phyloP scores from a whole-genome alignment of 2,329 filamentous ascomycete species.

The Incumbomyces delicatus region DNA sequence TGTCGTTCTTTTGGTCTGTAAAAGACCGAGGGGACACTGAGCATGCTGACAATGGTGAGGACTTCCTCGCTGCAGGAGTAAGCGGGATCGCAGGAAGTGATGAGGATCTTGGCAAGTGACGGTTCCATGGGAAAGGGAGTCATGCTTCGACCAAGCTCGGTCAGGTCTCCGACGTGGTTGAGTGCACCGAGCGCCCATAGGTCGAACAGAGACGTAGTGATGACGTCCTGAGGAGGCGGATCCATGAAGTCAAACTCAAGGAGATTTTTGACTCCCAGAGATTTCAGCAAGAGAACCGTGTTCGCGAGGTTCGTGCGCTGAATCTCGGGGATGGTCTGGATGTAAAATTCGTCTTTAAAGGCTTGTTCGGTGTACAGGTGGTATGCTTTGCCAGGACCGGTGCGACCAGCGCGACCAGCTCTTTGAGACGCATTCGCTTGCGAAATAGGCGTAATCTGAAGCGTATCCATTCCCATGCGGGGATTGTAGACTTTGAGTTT shows the following conservation, averaged over 20 bases:
- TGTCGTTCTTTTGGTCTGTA: slow-evolving; percentile 94
- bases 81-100: slow-evolving; percentile 61
- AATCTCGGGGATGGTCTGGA: slow-evolving; percentile 95
- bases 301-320: slow-evolving; percentile 85
- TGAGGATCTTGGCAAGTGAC: slow-evolving; percentile 84
- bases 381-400: slow-evolving; percentile 90
- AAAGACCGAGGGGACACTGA: slow-evolving; percentile 92
- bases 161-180: slow-evolving; percentile 88
- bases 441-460: slow-evolving; percentile 94
- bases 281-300: slow-evolving; percentile 77
- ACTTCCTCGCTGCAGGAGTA: slow-evolving; percentile 96
- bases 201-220: slow-evolving; percentile 93
- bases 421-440: slow-evolving; percentile 93
- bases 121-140: slow-evolving; percentile 98
- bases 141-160: slow-evolving; percentile 79
- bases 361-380: slow-evolving; percentile 89
- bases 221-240: slow-evolving; percentile 92
- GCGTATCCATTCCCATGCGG: slow-evolving; percentile 97
- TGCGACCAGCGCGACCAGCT: slow-evolving; percentile 85
- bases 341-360: slow-evolving; percentile 91
- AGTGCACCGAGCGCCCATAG: slow-evolving; percentile 91
- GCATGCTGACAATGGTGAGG: slow-evolving; percentile 96
- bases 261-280: slow-evolving; percentile 82
- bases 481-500: slow-evolving; percentile 99
- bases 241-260: slow-evolving; percentile 98